phyloP scores from a whole-genome alignment of 441 rosid species.

The Manihot esculenta region DNA sequence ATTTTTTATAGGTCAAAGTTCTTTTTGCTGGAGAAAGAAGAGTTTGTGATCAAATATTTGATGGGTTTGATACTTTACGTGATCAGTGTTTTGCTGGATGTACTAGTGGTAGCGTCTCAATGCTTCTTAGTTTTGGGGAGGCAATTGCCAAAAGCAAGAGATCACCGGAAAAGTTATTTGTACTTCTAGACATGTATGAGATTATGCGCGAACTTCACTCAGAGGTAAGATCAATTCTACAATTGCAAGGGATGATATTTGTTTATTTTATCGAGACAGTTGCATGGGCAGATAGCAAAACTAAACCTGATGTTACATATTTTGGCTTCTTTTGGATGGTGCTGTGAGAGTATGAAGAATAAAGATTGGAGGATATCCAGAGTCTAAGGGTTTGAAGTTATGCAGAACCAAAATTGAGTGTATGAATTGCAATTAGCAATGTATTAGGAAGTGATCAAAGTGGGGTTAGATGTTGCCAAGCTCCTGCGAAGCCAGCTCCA shows the following conservation, averaged over 20 bases:
- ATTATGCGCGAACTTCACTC: constrained; percentile 94
- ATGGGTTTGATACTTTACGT: constrained; percentile 76
- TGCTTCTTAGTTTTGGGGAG: constrained; percentile 98
- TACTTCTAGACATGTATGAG: constrained; percentile 97
- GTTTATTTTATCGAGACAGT: background rate
- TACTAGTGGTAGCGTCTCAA: constrained; percentile 69
- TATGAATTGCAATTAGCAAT: too few species aligned
- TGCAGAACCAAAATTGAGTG: too few species aligned
- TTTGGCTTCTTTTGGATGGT: background rate
- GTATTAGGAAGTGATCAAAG: too few species aligned
- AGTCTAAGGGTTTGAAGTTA: too few species aligned
- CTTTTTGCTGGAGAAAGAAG: constrained; percentile 91
- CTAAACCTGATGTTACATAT: background rate
- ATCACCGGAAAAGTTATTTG: constrained; percentile 97
- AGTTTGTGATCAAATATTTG: constrained; percentile 90
- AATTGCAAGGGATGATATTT: background rate
- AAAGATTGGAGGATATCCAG: background rate
- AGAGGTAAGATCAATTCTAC: constrained; percentile 56
- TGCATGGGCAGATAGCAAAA: background rate
- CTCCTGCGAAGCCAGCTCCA: too few species aligned
- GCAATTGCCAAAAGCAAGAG: constrained; percentile 98
- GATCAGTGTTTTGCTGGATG: constrained; percentile 97
- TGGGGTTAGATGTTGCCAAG: too few species aligned
- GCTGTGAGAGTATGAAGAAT: background rate
- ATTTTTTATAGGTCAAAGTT: constrained; percentile 70